Evolutionary conservation across 192 early-diverging fungal genomes (phyloP).

Genomic region (Coemansia sp.): DNA sequence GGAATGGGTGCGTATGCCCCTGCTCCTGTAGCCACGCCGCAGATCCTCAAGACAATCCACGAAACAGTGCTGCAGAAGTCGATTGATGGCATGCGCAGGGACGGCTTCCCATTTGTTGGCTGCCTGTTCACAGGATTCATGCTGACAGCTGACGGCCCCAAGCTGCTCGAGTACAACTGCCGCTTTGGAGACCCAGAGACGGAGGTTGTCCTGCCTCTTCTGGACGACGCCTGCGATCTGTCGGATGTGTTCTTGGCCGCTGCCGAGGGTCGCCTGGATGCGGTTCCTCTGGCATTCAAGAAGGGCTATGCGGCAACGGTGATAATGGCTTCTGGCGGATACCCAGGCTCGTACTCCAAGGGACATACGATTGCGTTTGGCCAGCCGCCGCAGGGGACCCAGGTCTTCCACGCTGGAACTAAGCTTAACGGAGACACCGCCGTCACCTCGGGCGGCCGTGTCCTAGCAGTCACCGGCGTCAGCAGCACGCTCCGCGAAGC

Average conservation of each 20-base stretch:
- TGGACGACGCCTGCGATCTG: conserved; percentile 82
- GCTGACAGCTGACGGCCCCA: conserved; percentile 87
- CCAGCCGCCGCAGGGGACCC: conserved; percentile 38
- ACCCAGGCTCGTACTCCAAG: conserved; percentile 87
- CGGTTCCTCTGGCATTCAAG: conserved; percentile 75
- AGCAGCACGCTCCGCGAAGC: conserved; percentile 73
- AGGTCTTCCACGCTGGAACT: conserved; percentile 96
- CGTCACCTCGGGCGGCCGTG: conserved; percentile 92
- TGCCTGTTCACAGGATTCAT: conserved; percentile 97
- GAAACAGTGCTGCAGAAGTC: conserved; percentile 85
- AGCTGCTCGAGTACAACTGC: conserved; percentile 97
- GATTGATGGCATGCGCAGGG: conserved; percentile 94
- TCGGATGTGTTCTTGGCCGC: conserved; percentile 87
- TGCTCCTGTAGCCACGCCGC: conserved; percentile 85
- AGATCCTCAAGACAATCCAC: conserved; percentile 72
- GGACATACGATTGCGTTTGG: conserved; percentile 74
- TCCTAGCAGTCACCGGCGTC: conserved; percentile 89
- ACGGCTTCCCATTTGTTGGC: conserved; percentile 96
- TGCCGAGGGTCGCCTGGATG: conserved; percentile 88
- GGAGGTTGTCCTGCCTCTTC: conserved; percentile 89
- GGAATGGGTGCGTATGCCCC: conserved; percentile 99
- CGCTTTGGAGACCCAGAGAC: conserved; percentile 99
- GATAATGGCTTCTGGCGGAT: conserved; percentile 89
- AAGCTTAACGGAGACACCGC: conserved; percentile 58
- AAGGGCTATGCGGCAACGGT: conserved; percentile 86